Conservation (phyloP, 1,284 basidiomycete species). For the Microbotryum violaceum region DNA sequence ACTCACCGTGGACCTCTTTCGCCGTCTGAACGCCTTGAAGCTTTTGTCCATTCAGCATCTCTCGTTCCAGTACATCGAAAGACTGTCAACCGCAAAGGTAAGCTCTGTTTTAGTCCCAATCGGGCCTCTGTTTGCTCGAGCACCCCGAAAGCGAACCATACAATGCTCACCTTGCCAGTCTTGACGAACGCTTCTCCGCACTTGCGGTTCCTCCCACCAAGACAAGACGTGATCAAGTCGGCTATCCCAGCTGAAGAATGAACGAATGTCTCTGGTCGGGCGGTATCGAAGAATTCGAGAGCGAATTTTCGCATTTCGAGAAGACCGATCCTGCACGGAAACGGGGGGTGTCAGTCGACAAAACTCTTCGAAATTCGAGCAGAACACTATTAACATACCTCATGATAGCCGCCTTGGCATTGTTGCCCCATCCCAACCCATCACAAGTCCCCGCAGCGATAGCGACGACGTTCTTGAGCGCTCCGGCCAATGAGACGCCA, state of each 20-base stretch:
- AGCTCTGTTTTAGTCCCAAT: not conserved
- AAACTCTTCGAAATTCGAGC: conserved; percentile 21
- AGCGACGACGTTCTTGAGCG: conserved; percentile 53
- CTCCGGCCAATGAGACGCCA: conserved; percentile 52
- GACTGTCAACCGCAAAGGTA: conserved; percentile 33
- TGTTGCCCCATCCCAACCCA: conserved; percentile 51
- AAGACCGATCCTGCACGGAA: conserved; percentile 27
- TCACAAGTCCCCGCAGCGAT: conserved; percentile 52
- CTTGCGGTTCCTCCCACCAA: conserved; percentile 51
- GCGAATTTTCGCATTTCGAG: conserved; percentile 45
- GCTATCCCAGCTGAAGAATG: conserved; percentile 50
- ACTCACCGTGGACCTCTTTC: conserved; percentile 12
- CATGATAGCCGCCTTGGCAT: conserved; percentile 55
- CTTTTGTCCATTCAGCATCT: conserved; percentile 52
- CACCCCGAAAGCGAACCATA: not conserved
- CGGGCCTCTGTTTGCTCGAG: too few relatives aligned
- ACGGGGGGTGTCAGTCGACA: too few relatives aligned
- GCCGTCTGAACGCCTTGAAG: conserved; percentile 48
- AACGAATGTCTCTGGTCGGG: conserved; percentile 50
- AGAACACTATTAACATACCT: conserved; percentile 43
- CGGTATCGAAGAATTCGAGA: conserved; percentile 50
- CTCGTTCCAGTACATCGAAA: conserved; percentile 50
- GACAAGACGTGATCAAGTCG: conserved; percentile 53
- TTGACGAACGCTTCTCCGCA: conserved; percentile 50
- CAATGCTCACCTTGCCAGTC: conserved; percentile 45